Evolutionary conservation across 2,329 filamentous ascomycete genomes (phyloP).

Genomic region (Cladophialophora bantiana): DNA sequence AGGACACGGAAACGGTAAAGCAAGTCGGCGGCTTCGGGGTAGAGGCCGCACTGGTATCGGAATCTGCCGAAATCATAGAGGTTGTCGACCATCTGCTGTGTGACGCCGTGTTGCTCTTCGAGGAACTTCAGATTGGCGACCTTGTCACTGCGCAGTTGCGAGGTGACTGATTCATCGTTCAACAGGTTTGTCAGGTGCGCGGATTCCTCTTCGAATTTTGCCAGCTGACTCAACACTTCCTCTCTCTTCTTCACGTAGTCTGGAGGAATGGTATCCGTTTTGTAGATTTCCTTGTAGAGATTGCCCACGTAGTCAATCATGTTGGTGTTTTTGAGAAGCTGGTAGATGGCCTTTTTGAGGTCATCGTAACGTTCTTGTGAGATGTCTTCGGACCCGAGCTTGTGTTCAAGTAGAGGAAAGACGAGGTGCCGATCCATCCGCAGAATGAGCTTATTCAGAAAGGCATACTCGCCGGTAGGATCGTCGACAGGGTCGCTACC

Average conservation of each 20-base stretch:
- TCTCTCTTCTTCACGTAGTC: slow-evolving; percentile 91
- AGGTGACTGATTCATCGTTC: slow-evolving; percentile 86
- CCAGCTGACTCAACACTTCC: slow-evolving; percentile 81
- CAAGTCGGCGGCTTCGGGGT: slow-evolving; percentile 85
- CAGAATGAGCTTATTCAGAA: slow-evolving; percentile 87
- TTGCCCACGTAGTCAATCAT: slow-evolving; percentile 98
- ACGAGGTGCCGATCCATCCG: slow-evolving; percentile 95
- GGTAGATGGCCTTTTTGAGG: slow-evolving; percentile 86
- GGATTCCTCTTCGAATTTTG: slow-evolving; percentile 85
- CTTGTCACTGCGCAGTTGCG: slow-evolving; percentile 93
- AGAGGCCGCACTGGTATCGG: slow-evolving; percentile 97
- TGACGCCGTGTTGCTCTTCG: slow-evolving; percentile 95
- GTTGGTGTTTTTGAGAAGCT: slow-evolving; percentile 94
- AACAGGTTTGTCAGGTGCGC: slow-evolving; percentile 87
- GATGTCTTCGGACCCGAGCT: slow-evolving; percentile 80
- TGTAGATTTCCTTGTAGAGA: slow-evolving; percentile 87
- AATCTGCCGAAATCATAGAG: slow-evolving; percentile 97
- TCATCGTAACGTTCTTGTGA: slow-evolving; percentile 67
- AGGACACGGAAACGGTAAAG: slow-evolving; percentile 98
- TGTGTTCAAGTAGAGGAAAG: slow-evolving; percentile 94
- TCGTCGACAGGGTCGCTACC: slow-evolving; percentile 41
- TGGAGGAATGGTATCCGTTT: slow-evolving; percentile 75
- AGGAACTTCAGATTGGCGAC: slow-evolving; percentile 97
- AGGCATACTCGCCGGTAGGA: slow-evolving; percentile 73
- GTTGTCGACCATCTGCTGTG: slow-evolving; percentile 91